phyloP scores from a whole-genome alignment of 371 early-diverging fungal genomes.

The Cladochytrium tenue region DNA sequence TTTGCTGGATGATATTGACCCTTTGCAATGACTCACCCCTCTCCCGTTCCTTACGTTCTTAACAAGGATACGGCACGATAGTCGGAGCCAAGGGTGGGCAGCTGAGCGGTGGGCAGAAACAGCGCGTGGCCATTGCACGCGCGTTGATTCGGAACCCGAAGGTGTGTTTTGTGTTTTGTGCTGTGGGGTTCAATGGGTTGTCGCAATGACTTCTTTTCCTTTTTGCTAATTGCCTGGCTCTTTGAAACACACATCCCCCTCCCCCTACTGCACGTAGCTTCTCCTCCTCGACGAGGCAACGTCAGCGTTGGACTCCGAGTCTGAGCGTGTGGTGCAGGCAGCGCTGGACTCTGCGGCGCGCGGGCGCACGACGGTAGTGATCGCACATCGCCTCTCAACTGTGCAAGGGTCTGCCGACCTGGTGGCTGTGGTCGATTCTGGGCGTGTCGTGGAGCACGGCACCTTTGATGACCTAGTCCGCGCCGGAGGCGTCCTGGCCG shows the following conservation, averaged over 20 bases:
- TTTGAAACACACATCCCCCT: no score
- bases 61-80: slow-evolving; percentile 64
- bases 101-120: slow-evolving; percentile 17
- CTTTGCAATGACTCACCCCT: background rate
- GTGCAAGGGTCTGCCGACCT: slow-evolving; percentile 43
- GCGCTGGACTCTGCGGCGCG: slow-evolving; percentile 77
- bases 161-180: slow-evolving; percentile 12
- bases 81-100: slow-evolving; percentile 45
- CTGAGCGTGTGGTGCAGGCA: slow-evolving; percentile 86
- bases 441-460: slow-evolving; percentile 38
- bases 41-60: background rate
- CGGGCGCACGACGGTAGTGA: slow-evolving; percentile 55
- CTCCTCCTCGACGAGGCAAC: slow-evolving; percentile 68
- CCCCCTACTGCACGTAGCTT: slow-evolving; percentile 5
- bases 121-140: slow-evolving; percentile 54
- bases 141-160: slow-evolving; percentile 51
- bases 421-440: slow-evolving; percentile 33
- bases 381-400: slow-evolving; percentile 69
- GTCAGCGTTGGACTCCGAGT: slow-evolving; percentile 63
- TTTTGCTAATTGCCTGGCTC: no score
- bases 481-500: slow-evolving; percentile 31
- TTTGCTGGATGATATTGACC: no score
- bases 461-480: slow-evolving; percentile 31
- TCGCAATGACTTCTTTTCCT: no score
- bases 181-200: background rate